Base-by-base conservation (phyloP, 371 early-diverging fungal species). In the Mucor velutinosus region DNA sequence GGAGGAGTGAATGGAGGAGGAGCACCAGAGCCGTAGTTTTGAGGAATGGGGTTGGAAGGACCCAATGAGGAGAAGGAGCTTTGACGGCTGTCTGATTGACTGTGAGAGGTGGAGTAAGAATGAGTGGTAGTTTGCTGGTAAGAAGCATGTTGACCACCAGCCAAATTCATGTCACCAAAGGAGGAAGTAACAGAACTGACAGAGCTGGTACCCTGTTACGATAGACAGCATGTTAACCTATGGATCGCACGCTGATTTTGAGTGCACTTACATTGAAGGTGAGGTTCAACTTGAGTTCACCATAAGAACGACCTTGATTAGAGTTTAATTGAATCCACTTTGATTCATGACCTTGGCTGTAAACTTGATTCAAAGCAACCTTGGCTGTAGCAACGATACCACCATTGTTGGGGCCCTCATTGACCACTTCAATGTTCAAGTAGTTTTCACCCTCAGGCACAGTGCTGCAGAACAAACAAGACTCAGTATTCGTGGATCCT, bases 1-100 rank as follows among this genome's bases (percentile, higher is more conserved):
- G 65, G 66, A 35, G 73, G 73, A 5, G 65, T 64, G 55, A 73
- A 73, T 45, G 73, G 73, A 45, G 73, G 73, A 45, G 73, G 73
- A 30, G 25, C 62, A n/a, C 73, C 69, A 21, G 69, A 58, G 51
- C 73, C 73, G 56, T 73, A 73, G 30, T 73, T 73, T 12, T 65
- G 35, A 62, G 73, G 73, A 45, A 73, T 68, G 39, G 73, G 73
- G 11, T 73, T 73, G 39, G 73, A 65, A 43, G 73, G 73, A 23
- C 73, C 73, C 43, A 73, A 59, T 17, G 73, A 69, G 30, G 73
- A 37, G 35, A 45, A 73, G 10, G 69, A 68, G 37, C 63, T 17
- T 64, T 68, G 65, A 33, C 72, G 72, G 25, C 72, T 68, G 7
- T 68, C 67, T 27, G 70, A 68, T 39, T 62, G 62, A 25, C 43